Base-by-base conservation (phyloP, 225 moss, liverwort and hornwort species). In the Polytrichum commune region DNA sequence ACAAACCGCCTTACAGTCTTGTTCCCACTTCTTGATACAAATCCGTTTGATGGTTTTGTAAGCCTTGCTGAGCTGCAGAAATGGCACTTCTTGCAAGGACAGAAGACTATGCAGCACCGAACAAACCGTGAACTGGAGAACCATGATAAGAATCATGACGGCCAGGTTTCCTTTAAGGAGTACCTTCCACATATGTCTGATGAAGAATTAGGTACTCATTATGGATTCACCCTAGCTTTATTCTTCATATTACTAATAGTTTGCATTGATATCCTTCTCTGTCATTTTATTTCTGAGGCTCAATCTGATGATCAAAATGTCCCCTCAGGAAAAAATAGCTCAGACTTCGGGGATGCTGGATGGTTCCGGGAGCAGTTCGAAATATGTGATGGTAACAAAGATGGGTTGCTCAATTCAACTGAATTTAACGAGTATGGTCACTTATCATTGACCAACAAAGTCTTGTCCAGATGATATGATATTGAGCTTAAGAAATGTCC, bases 311-410 rank as follows among this genome's bases (percentile, higher is more conserved):
- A 46, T 46, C 13, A 13, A 46, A 46, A 62, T 25, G 62, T 71
- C 64, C 29, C 55, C 72, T 68, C 84, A 83, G 81, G 75, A 35
- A 74, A 79, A 60, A 85, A 89, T 64, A 75, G 69, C 35, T 79
- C 80, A 69, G 88, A 90, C 6, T 69, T 80, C 19, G 91, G 89
- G 20, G 87, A 82, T 77, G 87, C 87, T 68, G 89, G 83, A 75
- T 93, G 91, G 93, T 89, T 87, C 63, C 85, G 74, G 68, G 89
- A 91, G 79, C 93, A 93, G 57, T 91, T 91, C 72, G 74, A 80
- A 38, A 78, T 83, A 70, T 89, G 89, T 56, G 91, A 93, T 78
- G 80, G 70, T 68, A 85, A 91, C 67, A 74, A 84, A n/a, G 76
- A 89, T 78, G 85, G 80, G 13, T 72, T 81, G 54, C 85, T 93